Evolutionary conservation across 2,329 filamentous ascomycete species (phyloP).

Genomic region (Colletotrichum destructivum): DNA sequence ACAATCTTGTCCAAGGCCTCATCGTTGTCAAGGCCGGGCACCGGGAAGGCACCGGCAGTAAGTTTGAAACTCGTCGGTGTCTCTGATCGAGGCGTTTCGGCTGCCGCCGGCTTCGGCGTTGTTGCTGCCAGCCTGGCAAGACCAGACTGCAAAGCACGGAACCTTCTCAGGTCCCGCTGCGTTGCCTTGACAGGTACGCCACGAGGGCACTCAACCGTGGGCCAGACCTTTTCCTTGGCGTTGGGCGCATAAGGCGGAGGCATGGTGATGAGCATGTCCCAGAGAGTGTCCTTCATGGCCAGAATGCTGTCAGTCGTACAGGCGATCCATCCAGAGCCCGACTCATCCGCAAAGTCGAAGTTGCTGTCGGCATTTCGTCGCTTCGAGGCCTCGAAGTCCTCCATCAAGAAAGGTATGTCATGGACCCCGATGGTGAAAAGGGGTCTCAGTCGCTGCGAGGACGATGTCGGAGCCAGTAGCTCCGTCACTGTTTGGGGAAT

Average conservation of each 20-base stretch:
- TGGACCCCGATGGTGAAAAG: conserved; percentile 96
- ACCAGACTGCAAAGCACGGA: conserved; percentile 76
- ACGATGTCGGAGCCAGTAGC: conserved; percentile 74
- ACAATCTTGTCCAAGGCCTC: conserved; percentile 70
- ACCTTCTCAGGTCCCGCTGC: conserved; percentile 90
- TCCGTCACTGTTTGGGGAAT: conserved; percentile 83
- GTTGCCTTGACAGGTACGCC: conserved; percentile 83
- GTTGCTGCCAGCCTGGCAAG: conserved; percentile 64
- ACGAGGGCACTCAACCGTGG: conserved; percentile 78
- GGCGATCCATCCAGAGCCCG: conserved; percentile 84
- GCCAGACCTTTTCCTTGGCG: conserved; percentile 78
- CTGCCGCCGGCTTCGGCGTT: conserved; percentile 33
- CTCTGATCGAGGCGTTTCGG: conserved; percentile 48
- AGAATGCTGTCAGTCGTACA: conserved; percentile 97
- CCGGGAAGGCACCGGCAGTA: conserved; percentile 39
- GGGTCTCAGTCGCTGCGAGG: conserved; percentile 79
- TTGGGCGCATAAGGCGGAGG: conserved; percentile 74
- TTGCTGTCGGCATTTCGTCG: conserved; percentile 54
- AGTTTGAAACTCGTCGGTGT: conserved; percentile 43
- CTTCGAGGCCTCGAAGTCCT: conserved; percentile 68
- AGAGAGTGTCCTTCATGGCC: conserved; percentile 86
- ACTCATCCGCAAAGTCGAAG: conserved; percentile 60
- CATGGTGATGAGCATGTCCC: conserved; percentile 90
- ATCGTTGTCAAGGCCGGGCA: conserved; percentile 55
- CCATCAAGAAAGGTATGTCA: conserved; percentile 85